Base-by-base conservation (phyloP, 2,329 filamentous ascomycete genomes). In the Phyllosticta ampelicida region DNA sequence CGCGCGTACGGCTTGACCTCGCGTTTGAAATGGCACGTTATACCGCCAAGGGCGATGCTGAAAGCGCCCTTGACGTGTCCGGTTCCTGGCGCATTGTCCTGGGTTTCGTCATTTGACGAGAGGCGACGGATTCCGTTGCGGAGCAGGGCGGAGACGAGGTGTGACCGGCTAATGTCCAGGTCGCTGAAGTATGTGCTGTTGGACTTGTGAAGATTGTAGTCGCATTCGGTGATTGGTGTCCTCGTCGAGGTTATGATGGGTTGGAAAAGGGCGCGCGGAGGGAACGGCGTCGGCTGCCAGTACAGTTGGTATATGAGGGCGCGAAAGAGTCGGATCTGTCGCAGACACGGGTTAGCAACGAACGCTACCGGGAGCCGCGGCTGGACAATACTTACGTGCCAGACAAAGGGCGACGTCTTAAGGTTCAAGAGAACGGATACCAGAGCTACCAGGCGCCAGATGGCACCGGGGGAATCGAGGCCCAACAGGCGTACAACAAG, bases 161-260 rank as follows among this genome's bases (percentile, higher is more conserved):
- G 88, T 0, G 87, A 87, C 59, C 94, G 87, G 48, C 86, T 84
- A 60, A 92, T 81, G 72, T 95, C 90, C 63, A 95, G 83, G 72
- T 95, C 90, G 63, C 84, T 78, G 69, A 95, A 95, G 76, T 95
- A 95, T 28, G 90, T 95, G 65, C 82, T 84, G 75, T 90, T 89
- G 61, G 85, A 85, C 70, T 91, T 90, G 78, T 92, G 87, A 50
- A 90, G 68, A 74, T 94, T 92, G 76, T 90, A 90, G 74, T 96
- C 91, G 66, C 86, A 89, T 73, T 95, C 90, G 64, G 87, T 79
- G 56, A 87, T 74, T 0, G 87, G 82, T 13, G 86, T 82, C 67
- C 84, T 82, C 6, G 86, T 83, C 48, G 78, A 76, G 16, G 85
- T 83, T 60, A 88, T 83, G 55, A 87, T 74, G 53, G 87, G 85